Conservation (phyloP, 192 early-diverging fungal species). For the Paraglomus occultum region DNA sequence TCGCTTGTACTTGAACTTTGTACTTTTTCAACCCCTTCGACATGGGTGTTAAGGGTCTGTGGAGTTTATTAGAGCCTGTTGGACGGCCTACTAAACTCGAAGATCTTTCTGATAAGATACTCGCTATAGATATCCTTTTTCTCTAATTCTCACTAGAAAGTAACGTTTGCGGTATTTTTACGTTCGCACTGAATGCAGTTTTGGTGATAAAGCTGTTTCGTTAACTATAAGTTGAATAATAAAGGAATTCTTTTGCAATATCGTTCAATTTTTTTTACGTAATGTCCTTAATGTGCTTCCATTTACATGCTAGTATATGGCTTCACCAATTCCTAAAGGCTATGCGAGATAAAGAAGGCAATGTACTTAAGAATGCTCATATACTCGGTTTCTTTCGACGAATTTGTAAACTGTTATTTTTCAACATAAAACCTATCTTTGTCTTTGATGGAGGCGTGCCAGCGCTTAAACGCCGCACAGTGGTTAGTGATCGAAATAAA, state of each 20-base stretch:
- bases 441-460: conserved; percentile 96
- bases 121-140: conserved; percentile 74
- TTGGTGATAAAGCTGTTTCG: not conserved
- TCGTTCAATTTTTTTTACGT: not conserved
- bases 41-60: conserved; percentile 96
- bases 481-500: conserved; percentile 45
- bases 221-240: too few relatives aligned
- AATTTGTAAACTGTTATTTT: conserved; percentile 91
- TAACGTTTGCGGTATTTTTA: too few relatives aligned
- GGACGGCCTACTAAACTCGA: conserved; percentile 80
- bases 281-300: conserved; percentile 11
- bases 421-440: conserved; percentile 90
- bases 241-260: too few relatives aligned
- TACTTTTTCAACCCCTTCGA: not conserved
- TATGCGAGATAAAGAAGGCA: conserved; percentile 87
- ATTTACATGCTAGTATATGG: conserved; percentile 84
- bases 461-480: conserved; percentile 73
- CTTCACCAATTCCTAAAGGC: conserved; percentile 95
- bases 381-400: conserved; percentile 91
- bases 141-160: too few relatives aligned
- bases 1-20: too few relatives aligned
- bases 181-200: too few relatives aligned
- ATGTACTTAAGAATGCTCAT: conserved; percentile 79
- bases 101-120: conserved; percentile 62
- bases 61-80: conserved; percentile 80